Evolutionary conservation across 2,329 filamentous ascomycete species (phyloP).

Genomic region (Talaromyces sp.): DNA sequence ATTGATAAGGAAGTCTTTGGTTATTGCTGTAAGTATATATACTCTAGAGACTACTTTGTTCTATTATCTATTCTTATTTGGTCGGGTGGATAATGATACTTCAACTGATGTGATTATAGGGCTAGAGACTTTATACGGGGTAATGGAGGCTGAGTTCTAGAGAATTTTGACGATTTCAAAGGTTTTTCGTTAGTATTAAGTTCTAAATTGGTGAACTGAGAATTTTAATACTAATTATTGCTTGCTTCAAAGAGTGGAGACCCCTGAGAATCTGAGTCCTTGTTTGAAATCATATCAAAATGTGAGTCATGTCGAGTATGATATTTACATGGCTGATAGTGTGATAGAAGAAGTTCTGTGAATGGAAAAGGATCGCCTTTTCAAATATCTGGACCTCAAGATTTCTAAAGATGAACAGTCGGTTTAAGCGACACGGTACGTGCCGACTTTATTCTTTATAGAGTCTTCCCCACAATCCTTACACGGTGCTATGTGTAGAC

Average conservation of each 20-base stretch:
- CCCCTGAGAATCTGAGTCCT: not conserved
- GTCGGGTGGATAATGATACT: not conserved
- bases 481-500: too few relatives aligned
- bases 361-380: too few relatives aligned
- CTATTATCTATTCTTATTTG: conserved; percentile 6
- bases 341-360: not conserved
- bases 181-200: not conserved
- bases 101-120: not conserved
- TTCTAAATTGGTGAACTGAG: not conserved
- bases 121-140: not conserved
- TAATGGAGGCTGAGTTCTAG: not conserved
- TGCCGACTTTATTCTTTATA: too few relatives aligned
- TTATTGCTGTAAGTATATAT: conserved; percentile 19
- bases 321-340: not conserved
- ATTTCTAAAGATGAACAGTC: too few relatives aligned
- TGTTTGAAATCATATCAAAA: not conserved
- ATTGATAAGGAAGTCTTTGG: conserved; percentile 16
- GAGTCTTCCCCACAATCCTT: too few relatives aligned
- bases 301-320: not conserved
- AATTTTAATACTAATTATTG: not conserved
- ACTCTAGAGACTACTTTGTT: conserved; percentile 17
- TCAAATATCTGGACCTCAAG: too few relatives aligned
- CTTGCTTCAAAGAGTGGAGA: not conserved
- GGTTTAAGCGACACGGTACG: too few relatives aligned
- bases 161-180: not conserved